Evolutionary conservation across 2,329 filamentous ascomycete species (phyloP).

Genomic region (Immersiporthe knoxdaviesiana): DNA sequence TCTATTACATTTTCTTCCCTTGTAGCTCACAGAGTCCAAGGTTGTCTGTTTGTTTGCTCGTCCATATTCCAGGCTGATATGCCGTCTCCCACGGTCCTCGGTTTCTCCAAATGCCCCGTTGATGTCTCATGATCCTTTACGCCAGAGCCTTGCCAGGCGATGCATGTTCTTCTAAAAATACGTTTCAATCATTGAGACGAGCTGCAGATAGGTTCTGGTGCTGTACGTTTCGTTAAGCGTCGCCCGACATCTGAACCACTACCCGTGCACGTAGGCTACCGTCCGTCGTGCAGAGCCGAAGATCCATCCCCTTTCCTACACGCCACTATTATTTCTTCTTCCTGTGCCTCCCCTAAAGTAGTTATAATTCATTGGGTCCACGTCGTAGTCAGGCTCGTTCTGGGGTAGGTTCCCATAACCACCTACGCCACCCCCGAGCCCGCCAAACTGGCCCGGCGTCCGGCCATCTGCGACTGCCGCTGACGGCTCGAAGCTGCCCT

Average conservation of each 20-base stretch:
- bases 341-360: conserved; percentile 53
- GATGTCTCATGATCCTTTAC: conserved; percentile 16
- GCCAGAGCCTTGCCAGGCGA: conserved; percentile 20
- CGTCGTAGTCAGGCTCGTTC: conserved; percentile 45
- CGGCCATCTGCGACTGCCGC: conserved; percentile 24
- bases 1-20: background rate
- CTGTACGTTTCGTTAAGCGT: too few relatives aligned
- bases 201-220: background rate
- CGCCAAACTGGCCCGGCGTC: conserved; percentile 49
- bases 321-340: conserved; percentile 16
- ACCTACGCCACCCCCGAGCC: conserved; percentile 59
- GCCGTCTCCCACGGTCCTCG: background rate
- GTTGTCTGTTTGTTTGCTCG: background rate
- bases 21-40: background rate
- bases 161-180: conserved; percentile 13
- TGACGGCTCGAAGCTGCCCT: conserved; percentile 33
- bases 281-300: background rate
- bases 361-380: conserved; percentile 57
- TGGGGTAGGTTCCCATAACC: conserved; percentile 65
- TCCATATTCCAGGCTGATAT: background rate
- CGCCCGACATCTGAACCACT: background rate
- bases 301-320: conserved; percentile 13
- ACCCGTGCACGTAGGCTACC: background rate
- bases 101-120: background rate
- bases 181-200: conserved; percentile 15